Base-by-base conservation (phyloP, 2,329 filamentous ascomycete species). In the Ascochyta clinopodiicola region DNA sequence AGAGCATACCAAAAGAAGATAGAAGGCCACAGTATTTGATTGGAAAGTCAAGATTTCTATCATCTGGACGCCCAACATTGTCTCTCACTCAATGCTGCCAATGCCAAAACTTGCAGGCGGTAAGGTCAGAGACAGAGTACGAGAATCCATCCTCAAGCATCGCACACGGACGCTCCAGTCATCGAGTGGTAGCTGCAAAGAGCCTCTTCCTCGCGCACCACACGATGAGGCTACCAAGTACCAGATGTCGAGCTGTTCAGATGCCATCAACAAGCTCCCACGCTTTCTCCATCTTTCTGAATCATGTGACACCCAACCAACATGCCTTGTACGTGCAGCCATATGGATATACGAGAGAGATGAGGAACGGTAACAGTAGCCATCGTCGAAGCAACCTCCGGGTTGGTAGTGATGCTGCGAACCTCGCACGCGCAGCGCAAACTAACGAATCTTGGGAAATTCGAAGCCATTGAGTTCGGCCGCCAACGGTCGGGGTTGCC, bases 261-360 rank as follows among this genome's bases (percentile, higher is more conserved):
- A 22, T 6, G 21, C 21, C 1, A 44, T 13, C 34, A 32, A 44
- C 44, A 49, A 55, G 45, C 40, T 17, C 45, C 51, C 21, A 49
- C 45, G 45, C 51, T 34, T 29, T 49, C 51, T 44, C 49, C 44
- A 36, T 54, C 51, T 44, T 54, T 48, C 44, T 49, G 39, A 54
- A 49, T 39, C 51, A 34, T 49, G 44, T 29, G 51, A 49, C 34
- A 54, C 6, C 38, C 44, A 54, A 19, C 44, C 51, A 54, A 34
- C 32, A 22, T 47, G 27, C 38, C 44, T 7, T 31, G 37, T 25
- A 6, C 43, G 17, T 52, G 22, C 40, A 6, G 22, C 17, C 24
- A 19, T 19, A 25, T 19, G 27, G 19, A 21, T 15, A 42, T 9
- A 17, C 10, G 17, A 38, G 43, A 24, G 13, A 24, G 22, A 24